Evolutionary conservation across 1,284 basidiomycete genomes (phyloP), one percentile per base, ranked within the genome.

Genomic region (Ustilago vetiveriae): DNA sequence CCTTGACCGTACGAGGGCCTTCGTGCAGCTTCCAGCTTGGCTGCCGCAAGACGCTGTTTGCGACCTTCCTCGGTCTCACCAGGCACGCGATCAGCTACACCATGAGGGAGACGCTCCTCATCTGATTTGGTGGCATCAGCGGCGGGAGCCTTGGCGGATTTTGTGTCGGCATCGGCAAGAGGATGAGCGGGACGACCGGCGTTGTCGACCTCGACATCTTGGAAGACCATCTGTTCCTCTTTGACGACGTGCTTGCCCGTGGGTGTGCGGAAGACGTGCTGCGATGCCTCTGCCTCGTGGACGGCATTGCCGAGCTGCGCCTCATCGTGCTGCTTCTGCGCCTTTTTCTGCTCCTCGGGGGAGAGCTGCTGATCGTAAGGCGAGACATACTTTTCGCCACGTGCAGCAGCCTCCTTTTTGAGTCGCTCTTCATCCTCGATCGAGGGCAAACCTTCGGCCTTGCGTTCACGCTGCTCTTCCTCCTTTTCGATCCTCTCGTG

Each of bases 401-500:
- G 51, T 6, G 60, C 60, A n/a, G 47, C 62, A 9, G 80, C 80
- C 32, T 66, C 72, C 47, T 68, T 66, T 29, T 47, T 45, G 19
- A 74, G 68, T 13, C 63, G 43, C 36, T 54, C 64, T 30, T 82
- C 80, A 39, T 82, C 80, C 43, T 82, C 77, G 29, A 76, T 72
- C 19, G 80, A 78, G 19, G 88, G 85, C 69, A 94, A 86, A 21
- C 92, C 92, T 82, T 92, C 90, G 82, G 85, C 94, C 72, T 86
- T 85, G 17, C 92, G 90, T 81, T 92, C 91, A 23, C 88, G 87
- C 74, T 90, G 88, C 33, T 91, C 91, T 83, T 98, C 96, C 76
- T 90, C 85, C 11, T 82, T 86, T 82, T 98, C 96, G 71, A 98
- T 97, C 16, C 84, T 78, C 60, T 91, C 91, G 83, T 99, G 96